Evolutionary conservation across 2,329 filamentous ascomycete species (phyloP).

Genomic region (Penicillium paneum): DNA sequence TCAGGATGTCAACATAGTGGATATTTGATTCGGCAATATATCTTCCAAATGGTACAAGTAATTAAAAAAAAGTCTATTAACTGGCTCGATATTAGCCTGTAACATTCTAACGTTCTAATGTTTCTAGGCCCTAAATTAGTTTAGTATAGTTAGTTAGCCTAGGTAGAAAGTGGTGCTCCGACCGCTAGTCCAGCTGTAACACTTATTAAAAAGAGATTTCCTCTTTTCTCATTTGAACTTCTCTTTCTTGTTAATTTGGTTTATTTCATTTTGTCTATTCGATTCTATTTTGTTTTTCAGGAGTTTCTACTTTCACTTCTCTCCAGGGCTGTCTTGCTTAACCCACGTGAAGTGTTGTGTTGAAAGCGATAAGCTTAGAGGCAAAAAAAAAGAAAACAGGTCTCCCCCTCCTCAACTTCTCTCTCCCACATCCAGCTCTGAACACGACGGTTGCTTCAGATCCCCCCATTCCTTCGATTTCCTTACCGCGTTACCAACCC

Average conservation of each 20-base stretch:
- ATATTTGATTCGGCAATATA: not conserved
- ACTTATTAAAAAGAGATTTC: slow-evolving; percentile 1
- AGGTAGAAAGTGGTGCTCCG: not conserved
- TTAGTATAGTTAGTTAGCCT: not conserved
- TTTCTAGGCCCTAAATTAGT: not conserved
- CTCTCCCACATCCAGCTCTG: not conserved
- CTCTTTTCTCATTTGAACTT: not conserved
- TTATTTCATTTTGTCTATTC: not conserved
- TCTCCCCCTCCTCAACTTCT: not conserved
- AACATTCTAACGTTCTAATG: not conserved
- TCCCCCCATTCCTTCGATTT: slow-evolving; percentile 2
- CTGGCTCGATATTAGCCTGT: too few relatives aligned
- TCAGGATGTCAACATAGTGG: not conserved
- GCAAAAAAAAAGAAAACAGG: not conserved
- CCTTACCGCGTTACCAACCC: slow-evolving; percentile 28
- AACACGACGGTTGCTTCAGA: not conserved
- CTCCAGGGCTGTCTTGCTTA: not conserved
- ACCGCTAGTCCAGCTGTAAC: slow-evolving; percentile 2
- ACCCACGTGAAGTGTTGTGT: not conserved
- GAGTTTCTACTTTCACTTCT: not conserved
- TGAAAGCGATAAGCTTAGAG: not conserved
- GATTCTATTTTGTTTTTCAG: not conserved
- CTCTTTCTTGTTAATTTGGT: not conserved
- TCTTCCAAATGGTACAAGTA: too few relatives aligned
- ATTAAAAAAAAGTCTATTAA: too few relatives aligned